Percentiles rank a stretch among this genome's conserved stretches.
Conservation (phyloP, 352 stramenopile species). For the Globisporangium cystogenes region DNA sequence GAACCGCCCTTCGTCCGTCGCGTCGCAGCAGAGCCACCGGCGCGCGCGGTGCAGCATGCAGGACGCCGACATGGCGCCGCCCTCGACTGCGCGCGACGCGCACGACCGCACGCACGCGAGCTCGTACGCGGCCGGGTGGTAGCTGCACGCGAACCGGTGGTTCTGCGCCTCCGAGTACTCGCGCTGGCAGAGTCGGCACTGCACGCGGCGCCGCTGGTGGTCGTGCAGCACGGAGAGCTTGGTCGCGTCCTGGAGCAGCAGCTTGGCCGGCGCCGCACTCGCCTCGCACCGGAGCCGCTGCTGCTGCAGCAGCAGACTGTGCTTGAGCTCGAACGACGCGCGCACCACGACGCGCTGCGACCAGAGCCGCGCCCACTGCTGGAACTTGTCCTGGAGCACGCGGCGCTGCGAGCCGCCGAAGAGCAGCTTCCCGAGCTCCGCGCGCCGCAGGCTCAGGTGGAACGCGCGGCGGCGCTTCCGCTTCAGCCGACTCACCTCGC, state of each 20-base stretch:
- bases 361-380: constrained; percentile 59
- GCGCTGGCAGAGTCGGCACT: constrained; percentile 53
- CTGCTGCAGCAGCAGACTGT: constrained; percentile 52
- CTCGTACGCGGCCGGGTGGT: constrained; percentile 59
- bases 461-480: constrained; percentile 35
- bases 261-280: background rate
- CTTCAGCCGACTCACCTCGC: constrained; percentile 43
- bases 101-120: constrained; percentile 59
- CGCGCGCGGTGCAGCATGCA: constrained; percentile 75
- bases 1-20: constrained; percentile 62
- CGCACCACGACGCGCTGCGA: constrained; percentile 47
- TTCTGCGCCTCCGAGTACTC: constrained; percentile 77
- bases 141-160: constrained; percentile 51
- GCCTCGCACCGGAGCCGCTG: constrained; percentile 23
- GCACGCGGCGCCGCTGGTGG: constrained; percentile 44
- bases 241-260: constrained; percentile 5
- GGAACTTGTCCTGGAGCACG: constrained; percentile 41
- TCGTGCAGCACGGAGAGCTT: constrained; percentile 52
- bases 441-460: constrained; percentile 36
- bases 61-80: constrained; percentile 7
- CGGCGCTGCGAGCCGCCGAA: constrained; percentile 34
- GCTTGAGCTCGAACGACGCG: constrained; percentile 62
- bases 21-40: constrained; percentile 71
- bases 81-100: constrained; percentile 21
- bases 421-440: constrained; percentile 45